Evolutionary conservation across 257 asterid genomes (phyloP).

Genomic region (Plantago elongata): DNA sequence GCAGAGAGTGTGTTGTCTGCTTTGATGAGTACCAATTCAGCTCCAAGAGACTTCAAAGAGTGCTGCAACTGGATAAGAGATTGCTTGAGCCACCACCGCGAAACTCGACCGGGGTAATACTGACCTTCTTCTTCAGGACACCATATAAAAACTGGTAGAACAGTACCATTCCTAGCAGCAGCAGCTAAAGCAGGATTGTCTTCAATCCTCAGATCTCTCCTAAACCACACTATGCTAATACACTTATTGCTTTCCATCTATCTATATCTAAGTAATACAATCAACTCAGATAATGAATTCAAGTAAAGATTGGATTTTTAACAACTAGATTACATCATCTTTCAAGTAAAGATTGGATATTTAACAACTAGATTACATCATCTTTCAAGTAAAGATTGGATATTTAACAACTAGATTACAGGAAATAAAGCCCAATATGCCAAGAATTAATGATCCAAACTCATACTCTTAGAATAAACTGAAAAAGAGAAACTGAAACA

Average conservation of each 20-base stretch:
- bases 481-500: no score
- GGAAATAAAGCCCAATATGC: no score
- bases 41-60: slow-evolving; percentile 79
- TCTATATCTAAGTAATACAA: neutral
- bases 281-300: no score
- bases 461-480: no score
- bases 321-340: no score
- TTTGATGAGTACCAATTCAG: slow-evolving; percentile 58
- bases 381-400: no score
- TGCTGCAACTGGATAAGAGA: slow-evolving; percentile 70
- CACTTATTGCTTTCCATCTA: slow-evolving; percentile 43
- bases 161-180: slow-evolving; percentile 70
- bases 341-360: no score
- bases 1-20: slow-evolving; percentile 68
- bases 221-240: slow-evolving; percentile 82
- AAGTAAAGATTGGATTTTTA: no score
- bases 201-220: slow-evolving; percentile 94
- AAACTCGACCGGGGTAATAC: slow-evolving; percentile 81
- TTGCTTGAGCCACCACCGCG: slow-evolving; percentile 96
- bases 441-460: no score
- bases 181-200: slow-evolving; percentile 92
- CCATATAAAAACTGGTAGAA: slow-evolving; percentile 83
- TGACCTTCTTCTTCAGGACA: slow-evolving; percentile 85
- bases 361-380: no score
- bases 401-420: no score